phyloP scores from a whole-genome alignment of 768 basidiomycete species.

The Mycena latifolia region DNA sequence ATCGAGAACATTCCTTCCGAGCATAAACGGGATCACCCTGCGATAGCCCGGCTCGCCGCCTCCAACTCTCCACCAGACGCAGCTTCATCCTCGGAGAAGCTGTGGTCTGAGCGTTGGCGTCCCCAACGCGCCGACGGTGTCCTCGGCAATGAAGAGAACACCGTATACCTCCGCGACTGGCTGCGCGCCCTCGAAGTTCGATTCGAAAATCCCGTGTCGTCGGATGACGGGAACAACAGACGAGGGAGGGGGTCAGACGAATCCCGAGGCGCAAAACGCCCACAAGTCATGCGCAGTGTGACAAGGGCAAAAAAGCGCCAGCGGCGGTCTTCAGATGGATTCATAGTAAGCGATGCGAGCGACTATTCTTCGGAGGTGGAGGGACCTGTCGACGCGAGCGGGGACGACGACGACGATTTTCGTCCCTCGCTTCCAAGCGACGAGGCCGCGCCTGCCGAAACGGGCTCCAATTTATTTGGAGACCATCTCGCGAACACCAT shows the following conservation, averaged over 20 bases:
- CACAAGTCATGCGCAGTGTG: constrained; percentile 69
- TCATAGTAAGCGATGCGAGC: constrained; percentile 44
- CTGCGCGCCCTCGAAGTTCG: constrained; percentile 76
- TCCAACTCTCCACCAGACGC: constrained; percentile 35
- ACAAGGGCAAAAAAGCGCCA: constrained; percentile 65
- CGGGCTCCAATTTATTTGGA: constrained; percentile 44
- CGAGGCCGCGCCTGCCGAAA: constrained; percentile 43
- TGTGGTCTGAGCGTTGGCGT: constrained; percentile 83
- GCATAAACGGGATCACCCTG: constrained; percentile 59
- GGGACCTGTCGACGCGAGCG: constrained; percentile 9
- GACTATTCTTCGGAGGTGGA: constrained; percentile 34
- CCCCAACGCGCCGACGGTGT: constrained; percentile 81
- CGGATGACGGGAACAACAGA: constrained; percentile 39
- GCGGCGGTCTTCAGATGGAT: constrained; percentile 49
- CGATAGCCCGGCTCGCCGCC: constrained; percentile 56
- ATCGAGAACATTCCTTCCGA: constrained; percentile 46
- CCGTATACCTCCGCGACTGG: constrained; percentile 84
- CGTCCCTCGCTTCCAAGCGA: constrained; percentile 48
- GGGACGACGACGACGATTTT: constrained; percentile 68
- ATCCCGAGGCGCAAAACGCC: constrained; percentile 64
- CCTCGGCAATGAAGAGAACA: constrained; percentile 80
- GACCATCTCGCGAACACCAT: constrained; percentile 86
- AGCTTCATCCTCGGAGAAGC: constrained; percentile 50
- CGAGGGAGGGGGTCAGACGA: constrained; percentile 38
- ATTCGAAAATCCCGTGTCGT: constrained; percentile 44